Base-by-base conservation (phyloP, 148 eudicot species). In the Dysphania ambrosioides region DNA sequence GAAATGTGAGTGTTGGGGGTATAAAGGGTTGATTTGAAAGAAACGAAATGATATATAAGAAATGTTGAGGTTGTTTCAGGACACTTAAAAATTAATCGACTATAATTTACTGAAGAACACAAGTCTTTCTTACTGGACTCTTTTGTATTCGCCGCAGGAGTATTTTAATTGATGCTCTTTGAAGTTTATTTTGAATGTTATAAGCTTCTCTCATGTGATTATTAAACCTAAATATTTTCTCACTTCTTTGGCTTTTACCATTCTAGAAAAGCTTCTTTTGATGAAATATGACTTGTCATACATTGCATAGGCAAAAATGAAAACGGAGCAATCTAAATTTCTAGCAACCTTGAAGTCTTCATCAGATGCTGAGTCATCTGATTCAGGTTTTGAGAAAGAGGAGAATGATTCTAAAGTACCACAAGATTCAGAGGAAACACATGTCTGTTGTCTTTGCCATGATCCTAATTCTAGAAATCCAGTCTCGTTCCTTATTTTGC, bases 361-460 rank as follows among this genome's bases (percentile, higher is more conserved):
- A 36, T 69, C 73, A 59, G 91, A 80, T 77, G 77, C 79, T 58
- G 87, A 51, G 59, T 75, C 83, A 79, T 89, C 87, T 78, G 91
- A 79, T 73, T 71, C 85, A 27, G 71, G 75, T 74, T 55, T 65
- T 51, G 88, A 66, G 32, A 84, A 83, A 67, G 88, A 85, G 80
- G 81, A 64, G 63, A 72, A 80, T 79, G 78, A 73, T 59, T 84
- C 84, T 81, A 88, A 86, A 53, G 75, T 66, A 61, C 71, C 75
- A 47, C 79, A 73, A 63, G 88, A 72, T 27, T 68, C 80, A 12
- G 86, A 76, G 63, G 88, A 86, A 68, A 57, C 82, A 27, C 87
- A 90, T 83, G 75, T 83, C 38, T 96, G 99, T 81, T 92, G 93
- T 80, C 97, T 92, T 81, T 96, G 99, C 80, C 99, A 88, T 82